Percentiles rank a stretch among this genome's conserved stretches.
Evolutionary conservation across 441 rosid genomes (phyloP).

Genomic region (Populus tomentosa): DNA sequence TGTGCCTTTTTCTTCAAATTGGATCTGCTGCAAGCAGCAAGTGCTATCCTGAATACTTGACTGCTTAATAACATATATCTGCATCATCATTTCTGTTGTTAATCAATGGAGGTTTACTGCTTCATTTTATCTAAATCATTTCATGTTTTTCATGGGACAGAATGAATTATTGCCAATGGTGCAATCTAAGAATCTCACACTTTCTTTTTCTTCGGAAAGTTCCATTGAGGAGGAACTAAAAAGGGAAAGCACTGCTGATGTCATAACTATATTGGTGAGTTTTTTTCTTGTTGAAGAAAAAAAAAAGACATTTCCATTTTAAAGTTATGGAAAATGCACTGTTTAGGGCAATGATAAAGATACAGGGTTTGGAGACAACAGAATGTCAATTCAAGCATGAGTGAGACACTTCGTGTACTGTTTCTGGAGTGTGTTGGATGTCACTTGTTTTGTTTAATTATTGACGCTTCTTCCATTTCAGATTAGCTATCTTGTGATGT

Average conservation of each 20-base stretch:
- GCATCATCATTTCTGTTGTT: background rate
- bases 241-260: constrained; percentile 99
- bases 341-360: too few species aligned
- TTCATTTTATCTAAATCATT: background rate
- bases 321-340: background rate
- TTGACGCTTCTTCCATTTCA: constrained; percentile 29
- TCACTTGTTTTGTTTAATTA: background rate
- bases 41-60: background rate
- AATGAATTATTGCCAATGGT: constrained; percentile 83
- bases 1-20: background rate
- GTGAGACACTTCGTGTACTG: background rate
- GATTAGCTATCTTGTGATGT: constrained; percentile 99
- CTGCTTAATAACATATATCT: background rate
- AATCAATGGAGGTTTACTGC: background rate
- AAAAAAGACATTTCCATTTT: background rate
- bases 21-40: background rate
- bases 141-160: constrained; percentile 36
- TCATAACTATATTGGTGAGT: constrained; percentile 76
- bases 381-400: background rate
- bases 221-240: constrained; percentile 95
- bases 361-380: background rate
- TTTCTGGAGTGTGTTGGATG: background rate
- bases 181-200: constrained; percentile 60
- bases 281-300: constrained; percentile 2
- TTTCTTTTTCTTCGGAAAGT: constrained; percentile 93